Conservation (phyloP, 768 basidiomycete genomes). For the Rossbeevera mucosa region DNA sequence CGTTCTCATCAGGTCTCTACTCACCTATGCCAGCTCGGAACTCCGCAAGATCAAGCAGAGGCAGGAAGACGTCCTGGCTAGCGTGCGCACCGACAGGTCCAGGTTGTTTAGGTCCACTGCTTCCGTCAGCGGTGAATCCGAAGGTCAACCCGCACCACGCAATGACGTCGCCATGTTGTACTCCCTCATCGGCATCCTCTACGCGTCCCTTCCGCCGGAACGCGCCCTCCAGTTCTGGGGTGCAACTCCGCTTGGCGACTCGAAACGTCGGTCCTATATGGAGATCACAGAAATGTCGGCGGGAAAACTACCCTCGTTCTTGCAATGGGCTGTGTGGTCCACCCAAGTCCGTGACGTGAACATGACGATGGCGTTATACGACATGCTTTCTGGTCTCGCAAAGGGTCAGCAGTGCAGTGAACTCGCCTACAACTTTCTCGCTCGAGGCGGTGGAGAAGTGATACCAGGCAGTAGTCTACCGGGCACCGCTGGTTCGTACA, state of each 20-base stretch:
- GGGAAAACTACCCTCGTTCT: conserved; percentile 65
- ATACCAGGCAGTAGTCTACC: conserved; percentile 56
- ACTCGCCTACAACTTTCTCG: conserved; percentile 85
- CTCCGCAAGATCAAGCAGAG: conserved; percentile 82
- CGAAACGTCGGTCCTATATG: conserved; percentile 45
- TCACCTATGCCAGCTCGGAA: conserved; percentile 75
- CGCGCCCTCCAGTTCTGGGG: conserved; percentile 86
- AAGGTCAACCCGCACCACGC: conserved; percentile 51
- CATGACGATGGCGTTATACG: conserved; percentile 77
- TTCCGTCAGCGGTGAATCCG: conserved; percentile 39
- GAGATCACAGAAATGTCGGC: conserved; percentile 58
- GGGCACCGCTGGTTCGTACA: conserved; percentile 30
- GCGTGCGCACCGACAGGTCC: conserved; percentile 58
- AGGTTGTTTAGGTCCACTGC: conserved; percentile 44
- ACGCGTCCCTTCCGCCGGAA: conserved; percentile 67
- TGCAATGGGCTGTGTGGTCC: conserved; percentile 89
- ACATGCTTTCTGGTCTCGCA: conserved; percentile 83
- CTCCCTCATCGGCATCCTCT: conserved; percentile 78
- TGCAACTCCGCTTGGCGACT: conserved; percentile 45
- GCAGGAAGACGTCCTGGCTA: conserved; percentile 81
- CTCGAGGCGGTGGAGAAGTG: conserved; percentile 66
- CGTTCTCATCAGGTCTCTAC: conserved; percentile 61
- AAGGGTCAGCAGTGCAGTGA: conserved; percentile 84
- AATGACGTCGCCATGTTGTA: conserved; percentile 85
- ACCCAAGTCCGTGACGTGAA: conserved; percentile 68